phyloP scores from a whole-genome alignment of 1,284 basidiomycete genomes.

The Megacollybia platyphylla region DNA sequence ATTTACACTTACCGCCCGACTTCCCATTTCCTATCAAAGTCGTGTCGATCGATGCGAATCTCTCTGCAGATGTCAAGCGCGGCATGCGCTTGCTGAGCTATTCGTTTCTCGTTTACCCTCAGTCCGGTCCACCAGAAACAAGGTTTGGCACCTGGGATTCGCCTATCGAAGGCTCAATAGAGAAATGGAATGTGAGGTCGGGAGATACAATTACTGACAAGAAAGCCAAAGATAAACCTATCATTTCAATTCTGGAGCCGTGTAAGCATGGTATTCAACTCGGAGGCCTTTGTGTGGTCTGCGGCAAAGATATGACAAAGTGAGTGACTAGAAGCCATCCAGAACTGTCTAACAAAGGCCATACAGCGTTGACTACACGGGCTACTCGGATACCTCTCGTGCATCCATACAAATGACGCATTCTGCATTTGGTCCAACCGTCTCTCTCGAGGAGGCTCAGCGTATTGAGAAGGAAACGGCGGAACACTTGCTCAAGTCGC shows the following conservation, averaged over 20 bases:
- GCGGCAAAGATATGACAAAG: slow-evolving; percentile 90
- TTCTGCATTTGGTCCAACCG: slow-evolving; percentile 65
- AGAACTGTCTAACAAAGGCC: slow-evolving; percentile 6
- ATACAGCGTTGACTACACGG: slow-evolving; percentile 73
- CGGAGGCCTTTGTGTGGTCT: slow-evolving; percentile 84
- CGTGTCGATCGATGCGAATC: slow-evolving; percentile 43
- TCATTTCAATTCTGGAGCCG: slow-evolving; percentile 64
- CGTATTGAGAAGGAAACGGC: slow-evolving; percentile 79
- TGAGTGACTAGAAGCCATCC: slow-evolving; percentile 25
- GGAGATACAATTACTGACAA: slow-evolving; percentile 48
- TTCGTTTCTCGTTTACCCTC: slow-evolving; percentile 46
- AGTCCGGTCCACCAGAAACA: slow-evolving; percentile 41
- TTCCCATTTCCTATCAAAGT: slow-evolving; percentile 76
- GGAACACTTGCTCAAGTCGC: slow-evolving; percentile 59
- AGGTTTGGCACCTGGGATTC: slow-evolving; percentile 84
- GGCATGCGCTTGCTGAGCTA: slow-evolving; percentile 72
- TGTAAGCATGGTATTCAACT: slow-evolving; percentile 93
- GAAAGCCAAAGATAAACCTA: slow-evolving; percentile 41
- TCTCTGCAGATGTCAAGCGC: slow-evolving; percentile 37
- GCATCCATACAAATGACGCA: slow-evolving; percentile 83
- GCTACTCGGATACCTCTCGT: slow-evolving; percentile 68
- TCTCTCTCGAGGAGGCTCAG: slow-evolving; percentile 78
- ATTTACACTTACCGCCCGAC: slow-evolving; percentile 53
- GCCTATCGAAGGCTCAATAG: slow-evolving; percentile 63
- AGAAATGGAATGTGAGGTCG: slow-evolving; percentile 48